Evolutionary conservation across 108 stramenopile species (phyloP).

Genomic region (Schizochytrium sp.): DNA sequence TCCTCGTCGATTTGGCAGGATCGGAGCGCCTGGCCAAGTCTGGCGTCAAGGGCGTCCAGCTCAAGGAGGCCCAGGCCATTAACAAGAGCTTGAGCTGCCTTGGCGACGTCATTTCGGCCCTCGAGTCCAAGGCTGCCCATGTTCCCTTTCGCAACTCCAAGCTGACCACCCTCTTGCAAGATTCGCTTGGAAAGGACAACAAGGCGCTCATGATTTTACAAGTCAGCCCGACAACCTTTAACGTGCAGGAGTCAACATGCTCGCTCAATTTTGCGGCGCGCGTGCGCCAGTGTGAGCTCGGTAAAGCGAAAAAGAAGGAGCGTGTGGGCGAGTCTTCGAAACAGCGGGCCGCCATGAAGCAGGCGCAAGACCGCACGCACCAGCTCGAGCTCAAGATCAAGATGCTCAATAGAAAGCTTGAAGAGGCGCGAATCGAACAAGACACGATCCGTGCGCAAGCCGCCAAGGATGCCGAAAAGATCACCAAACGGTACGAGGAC

Average conservation of each 20-base stretch:
- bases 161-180: conserved; percentile 62
- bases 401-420: neutral
- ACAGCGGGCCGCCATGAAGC: neutral
- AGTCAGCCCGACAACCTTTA: conserved; percentile 63
- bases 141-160: conserved; percentile 65
- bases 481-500: neutral
- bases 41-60: conserved; percentile 47
- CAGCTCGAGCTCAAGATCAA: conserved; percentile 1
- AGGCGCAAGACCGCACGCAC: neutral
- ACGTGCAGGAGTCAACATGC: conserved; percentile 45
- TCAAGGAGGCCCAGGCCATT: conserved; percentile 62
- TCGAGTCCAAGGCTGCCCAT: conserved; percentile 48
- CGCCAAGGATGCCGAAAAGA: neutral
- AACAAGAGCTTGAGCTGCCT: conserved; percentile 61
- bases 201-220: conserved; percentile 72
- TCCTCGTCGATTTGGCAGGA: conserved; percentile 72
- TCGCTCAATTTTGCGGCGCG: conserved; percentile 25
- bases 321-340: neutral
- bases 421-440: neutral
- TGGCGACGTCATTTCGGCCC: conserved; percentile 63
- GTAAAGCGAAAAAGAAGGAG: conserved; percentile 20
- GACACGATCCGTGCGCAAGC: neutral
- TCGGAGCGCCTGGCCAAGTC: conserved; percentile 63
- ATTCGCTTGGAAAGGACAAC: conserved; percentile 57
- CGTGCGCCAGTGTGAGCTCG: conserved; percentile 27